Percentiles rank a stretch among this genome's conserved stretches.
Conservation (phyloP, 2,329 filamentous ascomycete species). For the Talaromyces sp. region DNA sequence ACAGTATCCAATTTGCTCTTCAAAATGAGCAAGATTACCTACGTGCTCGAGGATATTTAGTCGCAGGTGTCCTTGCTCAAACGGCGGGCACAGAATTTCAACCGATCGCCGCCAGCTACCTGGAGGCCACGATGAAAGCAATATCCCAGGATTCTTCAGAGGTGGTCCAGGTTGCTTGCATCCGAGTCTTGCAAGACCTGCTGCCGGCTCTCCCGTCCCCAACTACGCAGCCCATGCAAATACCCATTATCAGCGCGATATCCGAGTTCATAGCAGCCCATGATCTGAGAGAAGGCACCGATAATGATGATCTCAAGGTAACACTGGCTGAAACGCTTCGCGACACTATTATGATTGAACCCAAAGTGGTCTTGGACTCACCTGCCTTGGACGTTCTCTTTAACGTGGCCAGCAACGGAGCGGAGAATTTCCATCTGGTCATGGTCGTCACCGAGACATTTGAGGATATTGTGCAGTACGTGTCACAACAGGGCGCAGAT, state of each 20-base stretch:
- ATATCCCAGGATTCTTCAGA: conserved; percentile 76
- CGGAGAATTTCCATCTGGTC: conserved; percentile 85
- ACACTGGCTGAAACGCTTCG: conserved; percentile 84
- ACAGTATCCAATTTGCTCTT: conserved; percentile 76
- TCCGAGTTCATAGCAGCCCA: conserved; percentile 74
- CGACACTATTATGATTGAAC: conserved; percentile 77
- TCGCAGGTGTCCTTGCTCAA: conserved; percentile 75
- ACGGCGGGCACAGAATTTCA: conserved; percentile 59
- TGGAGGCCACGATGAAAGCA: conserved; percentile 66
- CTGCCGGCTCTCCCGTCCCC: conserved; percentile 54
- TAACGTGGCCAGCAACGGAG: conserved; percentile 81
- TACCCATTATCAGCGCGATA: conserved; percentile 59
- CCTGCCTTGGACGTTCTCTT: conserved; percentile 80
- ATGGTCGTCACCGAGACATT: conserved; percentile 87
- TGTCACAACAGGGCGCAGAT: conserved; percentile 63
- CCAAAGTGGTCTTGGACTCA: conserved; percentile 68
- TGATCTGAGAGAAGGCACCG: conserved; percentile 78
- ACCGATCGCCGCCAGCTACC: conserved; percentile 38
- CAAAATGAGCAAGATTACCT: conserved; percentile 71
- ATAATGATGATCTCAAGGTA: conserved; percentile 88
- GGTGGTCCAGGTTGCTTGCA: conserved; percentile 86
- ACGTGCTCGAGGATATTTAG: conserved; percentile 80
- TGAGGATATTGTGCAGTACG: conserved; percentile 74
- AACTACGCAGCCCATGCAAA: conserved; percentile 59
- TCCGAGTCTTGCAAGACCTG: conserved; percentile 77